Evolutionary conservation across 345 rosid genomes (phyloP), one percentile per base, ranked within the genome.

Genomic region (Eucalyptus virginea): DNA sequence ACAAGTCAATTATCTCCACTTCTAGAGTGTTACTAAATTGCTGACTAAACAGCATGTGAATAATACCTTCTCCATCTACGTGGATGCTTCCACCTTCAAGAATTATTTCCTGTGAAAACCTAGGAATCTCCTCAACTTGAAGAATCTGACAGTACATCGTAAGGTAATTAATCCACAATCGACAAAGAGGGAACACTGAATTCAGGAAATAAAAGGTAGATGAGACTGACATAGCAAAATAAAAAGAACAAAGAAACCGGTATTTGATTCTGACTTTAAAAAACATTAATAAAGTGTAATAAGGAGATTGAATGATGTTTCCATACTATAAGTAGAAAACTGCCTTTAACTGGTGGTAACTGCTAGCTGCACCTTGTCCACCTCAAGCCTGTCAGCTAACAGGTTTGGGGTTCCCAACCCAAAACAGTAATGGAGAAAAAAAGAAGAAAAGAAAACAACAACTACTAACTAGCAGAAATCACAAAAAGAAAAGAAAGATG

Each of bases 61-160:
- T 58, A 4, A 89, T 90, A 97, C 99, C 99, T 95, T 97, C 99
- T 89, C 99, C 99, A 44, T 97, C 99, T 19, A 98, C 99, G 89
- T 98, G 98, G 92, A 98, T 98, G 94, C 99, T 97, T 92, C 99
- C 99, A 86, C 99, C 99, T 97, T 98, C 99, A 91, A 97, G 99
- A 91, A 97, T 91, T 91, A 98, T 94, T 21, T 93, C 87, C 30
- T 97, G 94, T 17, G 92, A 90, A 92, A 98, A 96, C 80, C 97
- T 94, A 16, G 98, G 98, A 89, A 94, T 89, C 90, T 93, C 95
- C 93, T 98, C 98, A 90, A 91, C 88, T 91, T 81, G 91, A 87
- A 98, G 93, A 92, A 98, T 97, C 99, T 98, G 89, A 88, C 65
- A 91, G 47, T 10, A 91, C 88, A 90, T 89, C 17, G 21, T 19